phyloP scores from a whole-genome alignment of 1,284 basidiomycete genomes.

The Trichosporon sp. region DNA sequence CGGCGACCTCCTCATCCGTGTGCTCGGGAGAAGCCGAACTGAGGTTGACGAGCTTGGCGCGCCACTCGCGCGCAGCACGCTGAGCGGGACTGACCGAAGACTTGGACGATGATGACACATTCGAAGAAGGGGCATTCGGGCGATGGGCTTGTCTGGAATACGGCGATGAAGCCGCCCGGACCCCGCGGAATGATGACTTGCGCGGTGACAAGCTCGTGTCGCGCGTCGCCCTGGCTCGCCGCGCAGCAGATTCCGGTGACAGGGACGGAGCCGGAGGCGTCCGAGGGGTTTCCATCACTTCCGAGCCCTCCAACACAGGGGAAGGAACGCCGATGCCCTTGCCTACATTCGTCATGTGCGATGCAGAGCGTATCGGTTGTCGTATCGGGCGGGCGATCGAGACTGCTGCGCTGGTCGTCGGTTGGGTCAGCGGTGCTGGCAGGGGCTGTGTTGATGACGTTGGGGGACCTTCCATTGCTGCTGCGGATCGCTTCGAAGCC shows the following conservation, averaged over 20 bases:
- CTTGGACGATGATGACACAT: conserved; percentile 8
- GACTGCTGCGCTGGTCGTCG: background rate
- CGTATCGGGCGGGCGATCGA: background rate
- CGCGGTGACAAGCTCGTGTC: conserved; percentile 9
- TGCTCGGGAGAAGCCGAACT: conserved; percentile 11
- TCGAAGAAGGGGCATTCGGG: background rate
- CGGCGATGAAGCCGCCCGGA: conserved; percentile 11
- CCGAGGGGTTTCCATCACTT: background rate
- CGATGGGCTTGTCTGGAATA: conserved; percentile 10
- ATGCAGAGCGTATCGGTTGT: conserved; percentile 1
- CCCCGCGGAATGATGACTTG: conserved; percentile 10
- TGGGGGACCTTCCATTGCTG: background rate
- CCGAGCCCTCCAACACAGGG: conserved; percentile 6
- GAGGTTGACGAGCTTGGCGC: conserved; percentile 15
- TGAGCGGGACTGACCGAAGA: conserved; percentile 7
- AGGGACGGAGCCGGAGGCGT: background rate
- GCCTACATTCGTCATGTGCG: background rate
- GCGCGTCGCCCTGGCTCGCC: conserved; percentile 6
- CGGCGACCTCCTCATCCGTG: conserved; percentile 5
- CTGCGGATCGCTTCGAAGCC: conserved; percentile 3
- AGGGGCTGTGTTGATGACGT: conserved; percentile 11
- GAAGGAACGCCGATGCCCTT: background rate
- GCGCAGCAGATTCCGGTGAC: conserved; percentile 6
- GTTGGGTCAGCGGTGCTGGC: background rate
- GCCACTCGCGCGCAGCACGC: conserved; percentile 12